Evolutionary conservation across 2,329 filamentous ascomycete genomes (phyloP).

Genomic region (Claviceps sp.): DNA sequence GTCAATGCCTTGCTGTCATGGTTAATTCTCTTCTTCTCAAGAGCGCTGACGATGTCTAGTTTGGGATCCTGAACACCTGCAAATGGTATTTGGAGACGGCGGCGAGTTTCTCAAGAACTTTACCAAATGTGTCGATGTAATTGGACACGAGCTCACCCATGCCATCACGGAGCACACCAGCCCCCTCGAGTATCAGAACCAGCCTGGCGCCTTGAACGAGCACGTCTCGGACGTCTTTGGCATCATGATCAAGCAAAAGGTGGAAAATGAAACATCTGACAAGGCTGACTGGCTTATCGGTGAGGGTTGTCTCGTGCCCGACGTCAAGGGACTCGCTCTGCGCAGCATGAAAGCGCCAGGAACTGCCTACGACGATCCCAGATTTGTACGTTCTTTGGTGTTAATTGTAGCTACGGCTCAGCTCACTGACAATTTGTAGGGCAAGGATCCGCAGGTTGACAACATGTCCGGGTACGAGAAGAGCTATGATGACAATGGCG

Average conservation of each 20-base stretch:
- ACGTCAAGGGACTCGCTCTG: constrained; percentile 36
- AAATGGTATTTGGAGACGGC: constrained; percentile 46
- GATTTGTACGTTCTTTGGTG: constrained; percentile 25
- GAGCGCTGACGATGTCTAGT: constrained; percentile 14
- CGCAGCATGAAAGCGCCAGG: constrained; percentile 42
- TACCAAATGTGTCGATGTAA: constrained; percentile 38
- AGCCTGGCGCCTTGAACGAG: constrained; percentile 43
- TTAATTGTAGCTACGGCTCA: not conserved
- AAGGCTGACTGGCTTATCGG: constrained; percentile 42
- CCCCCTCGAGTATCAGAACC: constrained; percentile 34
- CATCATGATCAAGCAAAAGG: constrained; percentile 42
- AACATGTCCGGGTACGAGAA: constrained; percentile 30
- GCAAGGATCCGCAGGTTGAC: constrained; percentile 38
- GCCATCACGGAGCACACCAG: constrained; percentile 38
- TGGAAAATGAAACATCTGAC: constrained; percentile 28
- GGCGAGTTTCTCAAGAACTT: constrained; percentile 38
- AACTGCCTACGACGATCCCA: constrained; percentile 37
- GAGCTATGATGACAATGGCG: constrained; percentile 33
- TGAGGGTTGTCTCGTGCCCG: constrained; percentile 36
- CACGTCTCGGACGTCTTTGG: constrained; percentile 43
- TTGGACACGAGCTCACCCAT: constrained; percentile 44
- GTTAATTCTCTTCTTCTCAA: not conserved
- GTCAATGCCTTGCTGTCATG: not conserved
- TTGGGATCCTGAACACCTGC: constrained; percentile 34
- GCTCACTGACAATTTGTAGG: constrained; percentile 14